A percentile compares a stretch with the other conserved stretches of the same genome.
Conservation (phyloP, 768 basidiomycete genomes). For the Suillus luteus region DNA sequence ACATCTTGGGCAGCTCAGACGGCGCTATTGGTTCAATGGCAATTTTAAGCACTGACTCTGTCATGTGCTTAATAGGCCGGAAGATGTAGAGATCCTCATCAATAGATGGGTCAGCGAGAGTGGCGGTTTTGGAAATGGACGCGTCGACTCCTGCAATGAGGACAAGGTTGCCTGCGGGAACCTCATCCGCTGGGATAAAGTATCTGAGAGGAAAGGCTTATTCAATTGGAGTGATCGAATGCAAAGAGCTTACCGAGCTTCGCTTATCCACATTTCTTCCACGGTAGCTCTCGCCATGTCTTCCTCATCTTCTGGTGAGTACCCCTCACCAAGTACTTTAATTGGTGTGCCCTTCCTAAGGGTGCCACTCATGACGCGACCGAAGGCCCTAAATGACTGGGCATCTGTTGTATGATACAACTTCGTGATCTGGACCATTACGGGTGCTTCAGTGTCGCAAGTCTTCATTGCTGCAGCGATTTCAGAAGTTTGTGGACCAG, state of each 20-base stretch:
- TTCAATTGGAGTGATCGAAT: neutral
- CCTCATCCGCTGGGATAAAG: slow-evolving; percentile 85
- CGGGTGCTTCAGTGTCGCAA: slow-evolving; percentile 81
- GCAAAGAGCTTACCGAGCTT: slow-evolving; percentile 67
- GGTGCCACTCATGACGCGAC: slow-evolving; percentile 91
- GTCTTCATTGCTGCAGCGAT: slow-evolving; percentile 77
- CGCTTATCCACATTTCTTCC: slow-evolving; percentile 88
- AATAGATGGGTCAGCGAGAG: slow-evolving; percentile 69
- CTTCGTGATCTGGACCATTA: slow-evolving; percentile 93
- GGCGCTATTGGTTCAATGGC: slow-evolving; percentile 98
- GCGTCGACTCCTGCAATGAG: slow-evolving; percentile 91
- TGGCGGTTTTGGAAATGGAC: slow-evolving; percentile 95
- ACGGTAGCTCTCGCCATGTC: slow-evolving; percentile 88
- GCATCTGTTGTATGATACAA: slow-evolving; percentile 97
- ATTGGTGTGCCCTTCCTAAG: slow-evolving; percentile 79
- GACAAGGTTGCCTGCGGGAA: slow-evolving; percentile 90
- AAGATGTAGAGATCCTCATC: slow-evolving; percentile 94
- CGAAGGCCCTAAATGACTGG: slow-evolving; percentile 94
- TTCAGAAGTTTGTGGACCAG: slow-evolving; percentile 83
- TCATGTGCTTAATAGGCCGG: slow-evolving; percentile 94
- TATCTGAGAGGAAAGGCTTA: slow-evolving; percentile 56
- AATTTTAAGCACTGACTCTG: slow-evolving; percentile 94
- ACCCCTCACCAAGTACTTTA: slow-evolving; percentile 97
- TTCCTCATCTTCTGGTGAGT: slow-evolving; percentile 98
- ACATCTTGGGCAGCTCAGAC: slow-evolving; percentile 98